These are phyloP conservation scores for Lasiodiplodia hormozganensis DNA, from an alignment of 2,329 filamentous ascomycete species.

Conservation along the genomic window DNA sequence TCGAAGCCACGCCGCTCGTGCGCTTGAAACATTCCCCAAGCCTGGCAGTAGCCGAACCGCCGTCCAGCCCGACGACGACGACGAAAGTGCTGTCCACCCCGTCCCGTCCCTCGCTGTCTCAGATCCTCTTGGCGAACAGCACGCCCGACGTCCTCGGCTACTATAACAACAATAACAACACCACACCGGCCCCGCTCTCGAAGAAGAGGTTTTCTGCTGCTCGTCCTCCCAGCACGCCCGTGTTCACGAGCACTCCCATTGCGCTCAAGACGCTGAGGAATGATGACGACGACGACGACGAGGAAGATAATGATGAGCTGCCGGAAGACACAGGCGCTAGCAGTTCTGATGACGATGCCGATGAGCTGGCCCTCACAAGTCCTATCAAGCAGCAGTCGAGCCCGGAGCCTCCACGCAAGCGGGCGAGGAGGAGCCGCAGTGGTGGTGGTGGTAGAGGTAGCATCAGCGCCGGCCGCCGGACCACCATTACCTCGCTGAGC, in stretches of 20 bases:
- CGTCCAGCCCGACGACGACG: background rate
- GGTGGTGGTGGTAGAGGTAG: background rate
- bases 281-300: background rate
- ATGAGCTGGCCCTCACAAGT: slow-evolving; percentile 11
- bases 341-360: background rate
- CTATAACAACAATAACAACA: background rate
- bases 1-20: slow-evolving; percentile 47
- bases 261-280: background rate
- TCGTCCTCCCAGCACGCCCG: background rate
- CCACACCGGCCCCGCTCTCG: background rate
- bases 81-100: background rate
- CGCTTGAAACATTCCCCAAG: no score
- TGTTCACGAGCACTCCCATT: background rate
- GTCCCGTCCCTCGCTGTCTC: slow-evolving; percentile 2
- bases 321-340: background rate
- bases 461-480: background rate
- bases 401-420: background rate
- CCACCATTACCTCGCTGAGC: background rate
- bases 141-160: slow-evolving; percentile 4
- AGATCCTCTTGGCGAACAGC: slow-evolving; percentile 3
- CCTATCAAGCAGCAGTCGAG: background rate
- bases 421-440: background rate
- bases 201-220: background rate
- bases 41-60: background rate
- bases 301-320: background rate